Base-by-base conservation (phyloP, 768 basidiomycete species). In the Mrakia blollopis region DNA sequence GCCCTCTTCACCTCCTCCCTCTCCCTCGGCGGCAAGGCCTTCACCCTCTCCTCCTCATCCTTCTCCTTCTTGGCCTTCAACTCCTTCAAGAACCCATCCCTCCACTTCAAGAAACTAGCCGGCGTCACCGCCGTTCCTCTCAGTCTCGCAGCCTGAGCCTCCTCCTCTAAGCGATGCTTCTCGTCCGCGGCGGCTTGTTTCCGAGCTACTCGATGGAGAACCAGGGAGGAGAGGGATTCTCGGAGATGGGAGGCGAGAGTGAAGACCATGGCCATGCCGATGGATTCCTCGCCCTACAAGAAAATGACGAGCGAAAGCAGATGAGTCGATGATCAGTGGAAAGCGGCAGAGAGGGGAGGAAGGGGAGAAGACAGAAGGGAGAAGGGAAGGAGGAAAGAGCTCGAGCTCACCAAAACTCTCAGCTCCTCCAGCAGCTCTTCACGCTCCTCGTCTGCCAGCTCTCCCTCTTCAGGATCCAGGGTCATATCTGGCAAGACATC, bases 191-290 rank as follows among this genome's bases (percentile, higher is more conserved):
- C 89, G 79, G 86, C 85, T 73, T 86, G 86, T 79, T 85, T 86
- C 77, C 83, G 86, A 75, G 89, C 89, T 28, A 85, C 86, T 79
- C 92, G 88, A 62, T 84, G 81, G 54, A 87, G 87, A 50, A 93
- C 88, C 35, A 95, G 84, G 25, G 82, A 81, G 7, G 89, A 88
- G 23, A 98, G 85, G 70, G 88, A 86, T 83, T 98, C 94, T 79
- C 91, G 87, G 63, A 97, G 87, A 80, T 91, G 90, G 0, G 92
- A 91, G 16, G 94, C 90, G 25, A 99, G 86, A 0, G 96, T 94
- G 82, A 97, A 99, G 25, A 94, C 95, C 94, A 98, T 98, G 3
- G 97, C 94, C 91, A 95, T 95, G 61, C 83, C 83, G 37, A 83
- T 50, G 16, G 79, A 81, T 72, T 85, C 83, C 74, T 82, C 82